Percentiles rank a stretch among this genome's conserved stretches.
phyloP scores from a whole-genome alignment of 192 early-diverging fungal genomes.

The Gonapodya prolifera region DNA sequence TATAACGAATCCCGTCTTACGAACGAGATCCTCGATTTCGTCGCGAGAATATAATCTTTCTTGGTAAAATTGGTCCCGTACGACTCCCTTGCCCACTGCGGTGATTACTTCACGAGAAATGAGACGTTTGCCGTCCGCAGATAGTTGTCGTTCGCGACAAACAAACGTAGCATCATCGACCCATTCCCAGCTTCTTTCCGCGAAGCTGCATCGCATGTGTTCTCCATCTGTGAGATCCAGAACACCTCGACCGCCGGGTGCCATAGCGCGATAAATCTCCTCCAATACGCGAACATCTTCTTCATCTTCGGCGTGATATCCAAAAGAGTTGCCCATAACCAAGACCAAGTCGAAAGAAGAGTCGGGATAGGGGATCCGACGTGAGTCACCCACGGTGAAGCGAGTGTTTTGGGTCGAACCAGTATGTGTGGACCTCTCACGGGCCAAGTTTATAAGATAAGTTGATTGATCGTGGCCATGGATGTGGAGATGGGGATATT shows the following conservation, averaged over 20 bases:
- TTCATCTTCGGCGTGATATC: constrained; percentile 47
- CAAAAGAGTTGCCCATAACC: constrained; percentile 55
- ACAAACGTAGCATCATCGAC: constrained; percentile 48
- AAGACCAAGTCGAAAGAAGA: constrained; percentile 36
- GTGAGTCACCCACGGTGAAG: constrained; percentile 52
- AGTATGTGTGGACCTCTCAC: constrained; percentile 22
- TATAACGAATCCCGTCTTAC: constrained; percentile 16
- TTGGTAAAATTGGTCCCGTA: constrained; percentile 54
- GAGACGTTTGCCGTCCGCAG: constrained; percentile 33
- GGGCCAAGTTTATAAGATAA: constrained; percentile 39
- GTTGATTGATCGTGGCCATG: constrained; percentile 50
- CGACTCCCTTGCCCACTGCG: constrained; percentile 31
- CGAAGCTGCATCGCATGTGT: constrained; percentile 38
- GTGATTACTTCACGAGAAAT: constrained; percentile 42
- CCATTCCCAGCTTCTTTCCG: constrained; percentile 50
- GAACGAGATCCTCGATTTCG: constrained; percentile 27
- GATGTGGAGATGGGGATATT: constrained; percentile 36
- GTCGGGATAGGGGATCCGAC: constrained; percentile 36
- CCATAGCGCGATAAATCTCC: constrained; percentile 33
- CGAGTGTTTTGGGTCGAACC: constrained; percentile 10
- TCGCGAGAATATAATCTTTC: constrained; percentile 35
- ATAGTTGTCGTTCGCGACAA: constrained; percentile 45
- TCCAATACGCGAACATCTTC: constrained; percentile 27
- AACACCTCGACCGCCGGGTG: constrained; percentile 37
- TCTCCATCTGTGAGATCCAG: constrained; percentile 48